phyloP scores from a whole-genome alignment of 2,329 filamentous ascomycete genomes.

The Tolypocladium ovalisporum region DNA sequence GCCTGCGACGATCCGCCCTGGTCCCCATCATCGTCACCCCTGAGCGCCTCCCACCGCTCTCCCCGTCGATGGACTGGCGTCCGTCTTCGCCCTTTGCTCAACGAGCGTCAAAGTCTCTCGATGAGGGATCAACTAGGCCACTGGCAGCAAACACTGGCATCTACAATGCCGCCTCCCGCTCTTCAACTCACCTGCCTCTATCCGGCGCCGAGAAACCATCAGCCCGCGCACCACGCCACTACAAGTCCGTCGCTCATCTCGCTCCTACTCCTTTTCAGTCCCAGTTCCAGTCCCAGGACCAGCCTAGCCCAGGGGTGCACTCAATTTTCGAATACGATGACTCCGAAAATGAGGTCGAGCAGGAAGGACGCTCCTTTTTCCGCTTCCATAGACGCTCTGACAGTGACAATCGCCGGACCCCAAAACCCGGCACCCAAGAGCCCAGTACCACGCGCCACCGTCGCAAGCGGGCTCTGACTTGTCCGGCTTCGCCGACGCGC shows the following conservation, averaged over 20 bases:
- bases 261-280: constrained; percentile 13
- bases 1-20: constrained; percentile 3
- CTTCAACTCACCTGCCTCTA: constrained; percentile 11
- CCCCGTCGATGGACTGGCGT: background rate
- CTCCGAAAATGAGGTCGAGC: constrained; percentile 28
- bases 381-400: constrained; percentile 29
- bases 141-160: constrained; percentile 4
- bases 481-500: constrained; percentile 10
- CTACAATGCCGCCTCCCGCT: constrained; percentile 11
- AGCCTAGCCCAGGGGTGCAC: constrained; percentile 14
- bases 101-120: background rate
- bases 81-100: constrained; percentile 1
- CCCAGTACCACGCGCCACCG: background rate
- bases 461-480: constrained; percentile 10
- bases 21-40: background rate
- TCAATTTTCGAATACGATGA: constrained; percentile 41
- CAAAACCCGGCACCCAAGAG: constrained; percentile 1
- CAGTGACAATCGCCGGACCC: constrained; percentile 17
- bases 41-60: background rate
- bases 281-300: constrained; percentile 11
- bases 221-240: constrained; percentile 10
- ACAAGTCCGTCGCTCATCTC: constrained; percentile 14
- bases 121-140: background rate
- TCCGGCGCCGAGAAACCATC: constrained; percentile 6
- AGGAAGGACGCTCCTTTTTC: constrained; percentile 26